Conservation (phyloP, 2,329 filamentous ascomycete species). For the Pseudogymnoascus verrucosus region DNA sequence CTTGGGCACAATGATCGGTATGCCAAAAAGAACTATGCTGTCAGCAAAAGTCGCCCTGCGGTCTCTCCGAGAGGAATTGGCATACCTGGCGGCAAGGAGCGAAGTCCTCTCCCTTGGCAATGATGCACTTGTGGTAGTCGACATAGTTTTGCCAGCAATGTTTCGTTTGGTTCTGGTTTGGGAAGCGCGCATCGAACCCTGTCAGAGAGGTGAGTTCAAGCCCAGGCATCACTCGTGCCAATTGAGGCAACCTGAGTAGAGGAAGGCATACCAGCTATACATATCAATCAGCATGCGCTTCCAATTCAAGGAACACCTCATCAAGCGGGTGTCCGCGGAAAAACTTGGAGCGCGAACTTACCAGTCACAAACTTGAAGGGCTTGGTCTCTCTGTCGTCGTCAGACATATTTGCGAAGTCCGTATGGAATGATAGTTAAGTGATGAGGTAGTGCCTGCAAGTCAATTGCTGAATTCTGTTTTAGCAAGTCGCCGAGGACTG, state of each 20-base stretch:
- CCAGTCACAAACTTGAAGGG: constrained; percentile 99
- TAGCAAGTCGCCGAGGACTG: constrained; percentile 18
- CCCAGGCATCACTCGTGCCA: background rate
- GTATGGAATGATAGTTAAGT: constrained; percentile 19
- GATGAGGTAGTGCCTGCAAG: constrained; percentile 1
- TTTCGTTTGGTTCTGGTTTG: constrained; percentile 97
- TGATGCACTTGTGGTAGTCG: constrained; percentile 99
- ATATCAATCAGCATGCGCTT: constrained; percentile 32
- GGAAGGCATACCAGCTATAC: constrained; percentile 39
- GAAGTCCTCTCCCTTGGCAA: constrained; percentile 98
- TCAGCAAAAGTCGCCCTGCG: constrained; percentile 18
- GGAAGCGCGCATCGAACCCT: constrained; percentile 99
- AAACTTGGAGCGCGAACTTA: constrained; percentile 41
- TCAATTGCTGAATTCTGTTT: constrained; percentile 11
- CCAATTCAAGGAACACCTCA: constrained; percentile 23
- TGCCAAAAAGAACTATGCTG: constrained; percentile 77
- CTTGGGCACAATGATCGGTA: constrained; percentile 97
- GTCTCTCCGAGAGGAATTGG: constrained; percentile 15
- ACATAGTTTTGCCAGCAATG: constrained; percentile 99
- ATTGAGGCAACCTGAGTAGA: background rate
- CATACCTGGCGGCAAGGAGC: constrained; percentile 90
- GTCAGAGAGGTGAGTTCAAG: constrained; percentile 13
- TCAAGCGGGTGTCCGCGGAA: constrained; percentile 10
- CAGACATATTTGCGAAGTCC: constrained; percentile 69
- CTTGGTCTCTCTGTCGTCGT: constrained; percentile 88